Base-by-base conservation (phyloP, 768 basidiomycete species). In the Lyophyllum shimeji region DNA sequence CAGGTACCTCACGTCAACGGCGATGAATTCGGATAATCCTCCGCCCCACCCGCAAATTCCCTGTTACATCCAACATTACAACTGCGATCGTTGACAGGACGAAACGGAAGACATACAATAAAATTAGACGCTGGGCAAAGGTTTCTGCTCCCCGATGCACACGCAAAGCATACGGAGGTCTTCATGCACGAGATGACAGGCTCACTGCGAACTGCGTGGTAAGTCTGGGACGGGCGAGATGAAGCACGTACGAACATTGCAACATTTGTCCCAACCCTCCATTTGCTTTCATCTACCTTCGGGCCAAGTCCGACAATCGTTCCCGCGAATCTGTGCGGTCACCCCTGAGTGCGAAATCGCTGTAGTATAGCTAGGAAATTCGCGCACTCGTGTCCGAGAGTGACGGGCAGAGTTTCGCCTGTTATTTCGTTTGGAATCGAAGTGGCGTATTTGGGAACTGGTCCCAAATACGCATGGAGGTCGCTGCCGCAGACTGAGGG, bases 401-500 rank as follows among this genome's bases (percentile, higher is more conserved):
- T 75, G 12, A 77, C 63, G 0, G 80, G 79, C 2, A 76, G 60
- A 2, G 61, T 70, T 51, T 76, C 73, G 15, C 74, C 72, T 0
- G 77, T 75, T 15, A 76, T 40, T 6, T 62, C 62, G 59, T 79
- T 69, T 5, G 76, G 70, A 17, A 63, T 57, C 7, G 70, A 49
- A 15, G 69, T 72, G 18, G 76, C 69, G 46, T 67, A 69, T 50
- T 61, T 65, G 47, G 68, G 57, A 31, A 70, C 53, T 25, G 56
- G 54, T 1, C 61, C 60, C 18, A 71, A 58, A 50, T 73, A 80
- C 15, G 77, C 75, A 56, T 82, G 78, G 9, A 82, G 63, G 57
- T 82, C 81, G 42, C 73, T 75, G 8, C 79, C 78, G 53, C 78
- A 81, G 52, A 80, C 77, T 70, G 50, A 13, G n/a, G 39, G 27